These are phyloP conservation scores for Trichoderma citrinoviride DNA, from an alignment of 2,329 filamentous ascomycete genomes.

Conservation along the genomic window DNA sequence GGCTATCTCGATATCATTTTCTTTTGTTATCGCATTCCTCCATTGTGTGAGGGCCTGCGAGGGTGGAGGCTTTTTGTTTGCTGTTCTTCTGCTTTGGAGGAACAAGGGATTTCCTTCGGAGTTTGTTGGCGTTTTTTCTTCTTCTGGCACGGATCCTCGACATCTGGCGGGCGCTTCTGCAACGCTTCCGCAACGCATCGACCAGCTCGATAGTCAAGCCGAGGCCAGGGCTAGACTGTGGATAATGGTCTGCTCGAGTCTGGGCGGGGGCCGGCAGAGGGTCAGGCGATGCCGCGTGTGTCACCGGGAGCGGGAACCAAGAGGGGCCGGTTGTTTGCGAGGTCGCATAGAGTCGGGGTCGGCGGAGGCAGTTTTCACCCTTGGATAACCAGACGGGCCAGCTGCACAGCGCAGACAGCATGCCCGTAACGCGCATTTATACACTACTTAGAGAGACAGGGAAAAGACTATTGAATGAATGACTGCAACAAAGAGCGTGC, in stretches of 20 bases:
- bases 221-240: slow-evolving; percentile 3
- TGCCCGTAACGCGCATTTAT: slow-evolving; percentile 10
- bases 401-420: slow-evolving; percentile 1
- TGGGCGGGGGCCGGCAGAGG: slow-evolving; percentile 16
- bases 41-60: not conserved
- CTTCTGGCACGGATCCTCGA: not conserved
- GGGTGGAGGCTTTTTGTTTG: slow-evolving; percentile 15
- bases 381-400: slow-evolving; percentile 14
- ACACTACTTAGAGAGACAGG: slow-evolving; percentile 16
- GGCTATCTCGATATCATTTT: slow-evolving; percentile 3
- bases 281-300: slow-evolving; percentile 16
- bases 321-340: slow-evolving; percentile 12
- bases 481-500: not conserved
- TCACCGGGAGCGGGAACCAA: slow-evolving; percentile 11
- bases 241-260: slow-evolving; percentile 16
- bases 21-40: slow-evolving; percentile 10
- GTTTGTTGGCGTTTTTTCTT: slow-evolving; percentile 23
- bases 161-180: slow-evolving; percentile 10
- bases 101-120: slow-evolving; percentile 14
- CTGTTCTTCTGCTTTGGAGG: slow-evolving; percentile 11
- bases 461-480: slow-evolving; percentile 6
- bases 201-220: slow-evolving; percentile 3
- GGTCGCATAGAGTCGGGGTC: slow-evolving; percentile 7
- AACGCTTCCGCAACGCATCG: slow-evolving; percentile 9
- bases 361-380: slow-evolving; percentile 9